These are phyloP conservation scores for Xylaria digitata DNA, from an alignment of 2,329 filamentous ascomycete genomes.

Conservation along the genomic window DNA sequence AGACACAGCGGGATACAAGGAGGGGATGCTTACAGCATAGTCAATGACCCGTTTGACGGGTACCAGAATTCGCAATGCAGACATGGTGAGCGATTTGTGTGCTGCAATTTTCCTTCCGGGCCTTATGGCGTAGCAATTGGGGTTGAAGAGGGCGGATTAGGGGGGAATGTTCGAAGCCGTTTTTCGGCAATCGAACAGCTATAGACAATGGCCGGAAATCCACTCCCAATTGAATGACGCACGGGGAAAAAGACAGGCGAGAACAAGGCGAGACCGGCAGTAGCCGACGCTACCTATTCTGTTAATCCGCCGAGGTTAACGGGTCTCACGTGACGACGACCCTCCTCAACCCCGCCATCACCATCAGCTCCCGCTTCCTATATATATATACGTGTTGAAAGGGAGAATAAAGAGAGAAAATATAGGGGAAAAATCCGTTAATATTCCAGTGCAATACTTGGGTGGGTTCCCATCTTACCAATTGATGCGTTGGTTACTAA, in stretches of 20 bases:
- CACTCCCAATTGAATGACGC: slow-evolving; percentile 43
- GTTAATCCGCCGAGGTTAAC: slow-evolving; percentile 30
- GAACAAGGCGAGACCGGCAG: slow-evolving; percentile 49
- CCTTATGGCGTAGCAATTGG: slow-evolving; percentile 14
- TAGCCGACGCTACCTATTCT: slow-evolving; percentile 43
- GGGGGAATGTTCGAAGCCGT: slow-evolving; percentile 4
- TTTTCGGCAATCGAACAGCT: slow-evolving; percentile 22
- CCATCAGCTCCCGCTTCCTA: neutral
- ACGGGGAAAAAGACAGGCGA: slow-evolving; percentile 48
- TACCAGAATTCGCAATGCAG: slow-evolving; percentile 78
- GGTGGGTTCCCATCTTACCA: neutral
- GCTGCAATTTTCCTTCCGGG: neutral
- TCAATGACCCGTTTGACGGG: slow-evolving; percentile 88
- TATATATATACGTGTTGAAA: neutral
- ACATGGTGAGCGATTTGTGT: slow-evolving; percentile 57
- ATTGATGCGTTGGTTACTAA: neutral
- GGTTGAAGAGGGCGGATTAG: slow-evolving; percentile 14
- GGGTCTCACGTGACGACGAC: slow-evolving; percentile 39
- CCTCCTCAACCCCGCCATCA: neutral
- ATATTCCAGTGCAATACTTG: neutral
- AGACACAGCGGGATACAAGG: neutral
- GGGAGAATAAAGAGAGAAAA: neutral
- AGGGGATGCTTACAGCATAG: slow-evolving; percentile 73
- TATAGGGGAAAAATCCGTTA: no score
- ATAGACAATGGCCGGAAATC: slow-evolving; percentile 6